Conservation (phyloP, 805 yeast genomes). For the Maudiozyma bulderi region DNA sequence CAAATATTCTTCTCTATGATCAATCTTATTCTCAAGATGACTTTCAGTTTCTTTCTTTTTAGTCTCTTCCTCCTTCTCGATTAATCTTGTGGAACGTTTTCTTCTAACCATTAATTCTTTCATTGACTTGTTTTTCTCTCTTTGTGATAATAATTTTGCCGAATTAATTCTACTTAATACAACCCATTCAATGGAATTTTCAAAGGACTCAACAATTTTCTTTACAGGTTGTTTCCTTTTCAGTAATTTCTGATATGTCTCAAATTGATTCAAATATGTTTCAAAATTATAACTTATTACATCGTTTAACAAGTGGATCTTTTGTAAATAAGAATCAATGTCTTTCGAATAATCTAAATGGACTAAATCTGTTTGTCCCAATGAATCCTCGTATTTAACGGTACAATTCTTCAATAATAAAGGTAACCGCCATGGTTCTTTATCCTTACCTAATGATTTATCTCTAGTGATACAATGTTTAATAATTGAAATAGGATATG, state of each 20-base stretch:
- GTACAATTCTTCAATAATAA: slow-evolving; percentile 25
- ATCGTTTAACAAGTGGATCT: slow-evolving; percentile 14
- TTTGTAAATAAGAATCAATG: slow-evolving; percentile 21
- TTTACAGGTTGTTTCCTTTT: background rate
- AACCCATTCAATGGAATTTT: background rate
- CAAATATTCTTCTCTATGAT: slow-evolving; percentile 24
- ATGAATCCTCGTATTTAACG: slow-evolving; percentile 14
- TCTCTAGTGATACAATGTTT: background rate
- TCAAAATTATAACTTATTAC: slow-evolving; percentile 22
- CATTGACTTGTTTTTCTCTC: slow-evolving; percentile 57
- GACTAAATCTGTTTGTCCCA: slow-evolving; percentile 13
- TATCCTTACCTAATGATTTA: slow-evolving; percentile 6
- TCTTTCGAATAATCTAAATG: slow-evolving; percentile 25
- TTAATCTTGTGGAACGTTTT: slow-evolving; percentile 65
- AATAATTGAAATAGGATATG: slow-evolving; percentile 17
- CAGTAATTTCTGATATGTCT: background rate
- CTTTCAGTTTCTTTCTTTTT: slow-evolving; percentile 38
- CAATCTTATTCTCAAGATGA: slow-evolving; percentile 27
- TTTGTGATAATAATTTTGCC: slow-evolving; percentile 28
- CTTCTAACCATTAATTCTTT: slow-evolving; percentile 54
- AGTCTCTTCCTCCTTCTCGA: slow-evolving; percentile 55
- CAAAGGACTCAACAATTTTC: background rate
- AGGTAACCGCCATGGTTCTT: slow-evolving; percentile 12
- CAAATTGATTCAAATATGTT: slow-evolving; percentile 11
- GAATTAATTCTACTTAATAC: slow-evolving; percentile 17